Evolutionary conservation across 2,329 filamentous ascomycete genomes (phyloP).

Genomic region (Setomelanomma holmii): DNA sequence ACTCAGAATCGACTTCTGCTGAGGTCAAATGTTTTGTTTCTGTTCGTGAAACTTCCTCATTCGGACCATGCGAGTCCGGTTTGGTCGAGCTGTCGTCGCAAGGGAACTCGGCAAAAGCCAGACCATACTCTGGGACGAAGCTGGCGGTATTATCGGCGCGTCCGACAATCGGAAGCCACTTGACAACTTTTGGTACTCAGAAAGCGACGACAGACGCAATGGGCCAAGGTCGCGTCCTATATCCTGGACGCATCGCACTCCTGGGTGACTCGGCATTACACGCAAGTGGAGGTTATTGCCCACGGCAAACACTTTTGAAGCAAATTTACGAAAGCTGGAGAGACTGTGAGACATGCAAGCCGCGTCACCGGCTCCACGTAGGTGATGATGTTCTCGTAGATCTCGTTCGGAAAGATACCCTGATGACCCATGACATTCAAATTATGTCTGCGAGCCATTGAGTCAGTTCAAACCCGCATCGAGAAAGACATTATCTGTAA

Average conservation of each 20-base stretch:
- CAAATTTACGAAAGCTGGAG: slow-evolving; percentile 10
- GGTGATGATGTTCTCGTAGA: not conserved
- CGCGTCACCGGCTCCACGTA: not conserved
- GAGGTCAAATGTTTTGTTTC: not conserved
- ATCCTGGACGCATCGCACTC: too few species aligned
- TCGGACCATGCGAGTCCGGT: not conserved
- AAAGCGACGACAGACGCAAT: not conserved
- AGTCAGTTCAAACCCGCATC: not conserved
- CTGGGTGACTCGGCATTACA: too few species aligned
- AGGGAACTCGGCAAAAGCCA: not conserved
- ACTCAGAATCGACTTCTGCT: not conserved
- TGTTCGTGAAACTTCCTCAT: not conserved
- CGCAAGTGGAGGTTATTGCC: too few species aligned
- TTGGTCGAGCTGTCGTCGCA: not conserved
- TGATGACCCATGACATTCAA: not conserved
- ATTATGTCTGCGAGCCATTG: not conserved
- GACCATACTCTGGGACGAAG: not conserved
- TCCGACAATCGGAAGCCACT: not conserved
- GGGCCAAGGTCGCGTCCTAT: not conserved
- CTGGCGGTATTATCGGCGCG: not conserved
- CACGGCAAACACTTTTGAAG: not conserved
- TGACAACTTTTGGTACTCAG: not conserved
- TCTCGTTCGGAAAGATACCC: not conserved
- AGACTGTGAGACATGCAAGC: slow-evolving; percentile 1
- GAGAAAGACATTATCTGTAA: not conserved